Base-by-base conservation (phyloP, 345 rosid genomes). In the Lagerstroemia speciosa region DNA sequence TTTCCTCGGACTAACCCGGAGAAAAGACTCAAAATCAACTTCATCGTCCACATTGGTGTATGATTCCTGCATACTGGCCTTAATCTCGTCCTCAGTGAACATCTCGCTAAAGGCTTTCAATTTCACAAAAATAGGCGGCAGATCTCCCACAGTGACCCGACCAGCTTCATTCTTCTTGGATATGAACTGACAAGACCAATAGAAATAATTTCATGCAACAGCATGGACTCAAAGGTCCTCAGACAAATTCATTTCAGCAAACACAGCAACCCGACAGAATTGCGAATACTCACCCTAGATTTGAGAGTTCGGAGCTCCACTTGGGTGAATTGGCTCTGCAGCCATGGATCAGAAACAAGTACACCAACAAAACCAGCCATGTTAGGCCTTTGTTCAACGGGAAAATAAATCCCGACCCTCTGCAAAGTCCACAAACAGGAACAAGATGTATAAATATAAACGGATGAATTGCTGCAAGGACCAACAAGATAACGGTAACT, bases 291-390 rank as follows among this genome's bases (percentile, higher is more conserved):
- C 67, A 91, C 98, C 91, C 85, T 85, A 63, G 99, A 88, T 80
- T 94, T 94, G 55, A 94, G 96, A 41, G 93, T 83, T 19, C 98
- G 98, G 20, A 91, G 82, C 78, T 94, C 96, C n/a, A 94, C 99
- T 82, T 94, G 99, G 63, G 99, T 94, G 88, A 94, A 94, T 75
- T 94, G 97, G 79, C 99, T 84, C 62, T 94, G 99, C 67, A 94
- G 89, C 98, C 89, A 84, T 77, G 88, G 90, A 91, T 94, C 99
- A 76, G 98, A 89, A 69, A 94, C 96, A 66, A 86, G 69, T 33
- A 94, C 94, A 64, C 99, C 99, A 73, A 81, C 92, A 81, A 84
- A 94, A 82, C 89, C 80, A 73, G 99, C 83, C 99, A 94, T 93
- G 12, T 57, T 72, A 46, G 32, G 37, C 67, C 73, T 61, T 72